phyloP scores from a whole-genome alignment of 306 rosid genomes.

The Cicer pinnatifidum region DNA sequence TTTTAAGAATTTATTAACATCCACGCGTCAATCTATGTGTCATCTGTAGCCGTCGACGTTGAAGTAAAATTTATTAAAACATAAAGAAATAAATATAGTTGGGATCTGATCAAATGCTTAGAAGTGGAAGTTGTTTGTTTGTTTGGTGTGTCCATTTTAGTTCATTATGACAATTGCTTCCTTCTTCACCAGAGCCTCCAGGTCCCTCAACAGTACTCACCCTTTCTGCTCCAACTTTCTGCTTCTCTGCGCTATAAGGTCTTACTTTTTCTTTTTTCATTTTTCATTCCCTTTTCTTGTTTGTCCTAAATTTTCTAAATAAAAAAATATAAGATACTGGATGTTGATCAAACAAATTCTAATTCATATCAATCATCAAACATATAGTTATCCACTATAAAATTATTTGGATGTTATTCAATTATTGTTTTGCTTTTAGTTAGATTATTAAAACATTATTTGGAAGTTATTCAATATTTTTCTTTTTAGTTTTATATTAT shows the following conservation, averaged over 20 bases:
- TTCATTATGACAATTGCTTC: conserved; percentile 57
- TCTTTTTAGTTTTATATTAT: background rate
- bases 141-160: conserved; percentile 4
- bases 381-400: background rate
- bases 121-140: background rate
- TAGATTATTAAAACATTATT: too few species aligned
- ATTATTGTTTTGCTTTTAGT: too few species aligned
- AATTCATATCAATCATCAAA: background rate
- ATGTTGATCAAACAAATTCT: conserved; percentile 8
- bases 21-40: too few species aligned
- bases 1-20: too few species aligned
- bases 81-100: background rate
- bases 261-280: background rate
- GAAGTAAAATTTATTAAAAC: too few species aligned
- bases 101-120: background rate
- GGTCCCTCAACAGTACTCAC: conserved; percentile 47
- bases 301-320: conserved; percentile 6
- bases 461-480: background rate
- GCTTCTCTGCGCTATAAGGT: conserved; percentile 75
- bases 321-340: background rate
- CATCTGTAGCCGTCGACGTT: too few species aligned
- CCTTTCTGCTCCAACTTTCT: conserved; percentile 64
- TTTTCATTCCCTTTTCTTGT: background rate
- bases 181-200: conserved; percentile 57
- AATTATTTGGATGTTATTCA: background rate